Evolutionary conservation across 116 monocot species (phyloP).

Genomic region (Cymodocea nodosa): DNA sequence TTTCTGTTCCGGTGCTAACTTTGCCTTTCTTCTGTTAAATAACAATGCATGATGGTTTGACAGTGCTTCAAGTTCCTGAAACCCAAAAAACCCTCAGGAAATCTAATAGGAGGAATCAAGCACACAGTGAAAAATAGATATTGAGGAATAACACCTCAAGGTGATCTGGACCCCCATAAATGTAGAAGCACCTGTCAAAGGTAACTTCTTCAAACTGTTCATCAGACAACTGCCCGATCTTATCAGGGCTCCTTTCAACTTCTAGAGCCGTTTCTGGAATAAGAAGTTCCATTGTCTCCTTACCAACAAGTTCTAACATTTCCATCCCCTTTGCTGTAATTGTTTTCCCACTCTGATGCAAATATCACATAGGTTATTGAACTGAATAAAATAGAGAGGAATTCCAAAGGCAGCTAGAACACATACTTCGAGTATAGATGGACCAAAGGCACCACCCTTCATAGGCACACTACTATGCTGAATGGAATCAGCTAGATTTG

Average conservation of each 20-base stretch:
- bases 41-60: constrained; percentile 77
- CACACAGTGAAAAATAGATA: not conserved
- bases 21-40: constrained; percentile 77
- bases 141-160: constrained; percentile 42
- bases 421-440: constrained; percentile 80
- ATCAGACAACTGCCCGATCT: constrained; percentile 29
- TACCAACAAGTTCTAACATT: constrained; percentile 82
- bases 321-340: constrained; percentile 76
- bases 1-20: constrained; percentile 64
- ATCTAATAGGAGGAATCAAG: not conserved
- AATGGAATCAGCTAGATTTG: constrained; percentile 65
- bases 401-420: not conserved
- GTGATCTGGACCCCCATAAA: constrained; percentile 94
- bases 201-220: constrained; percentile 80
- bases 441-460: constrained; percentile 43
- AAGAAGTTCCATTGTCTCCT: constrained; percentile 84
- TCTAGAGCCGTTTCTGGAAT: constrained; percentile 77
- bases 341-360: constrained; percentile 54
- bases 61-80: constrained; percentile 81
- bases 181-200: constrained; percentile 96
- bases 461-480: constrained; percentile 51
- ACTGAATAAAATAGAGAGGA: not conserved
- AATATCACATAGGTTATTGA: not conserved
- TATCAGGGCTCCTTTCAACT: constrained; percentile 33
- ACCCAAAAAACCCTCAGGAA: constrained; percentile 7